Base-by-base conservation (phyloP, 2,329 filamentous ascomycete species). In the Graphiopsis chlorocephala region DNA sequence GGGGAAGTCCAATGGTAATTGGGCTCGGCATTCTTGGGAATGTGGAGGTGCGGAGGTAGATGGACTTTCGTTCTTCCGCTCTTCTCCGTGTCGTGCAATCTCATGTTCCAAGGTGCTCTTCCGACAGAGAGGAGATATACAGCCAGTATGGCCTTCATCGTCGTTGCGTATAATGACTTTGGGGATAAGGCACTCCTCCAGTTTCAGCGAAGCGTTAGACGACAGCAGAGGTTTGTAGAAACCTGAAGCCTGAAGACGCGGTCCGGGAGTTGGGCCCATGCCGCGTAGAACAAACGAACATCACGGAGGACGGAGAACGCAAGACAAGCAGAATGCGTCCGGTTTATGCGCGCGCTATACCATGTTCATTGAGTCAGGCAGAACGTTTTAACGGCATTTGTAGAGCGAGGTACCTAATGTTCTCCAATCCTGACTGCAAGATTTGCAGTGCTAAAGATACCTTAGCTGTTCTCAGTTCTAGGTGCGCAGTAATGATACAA, bases 41-140 rank as follows among this genome's bases (percentile, higher is more conserved):
- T 42, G 60, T 55, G 60, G 60, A 62, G 48, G 48, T 31, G 38
- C 45, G 58, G 58, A 52, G 56, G 56, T 23, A 59, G 58, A 31
- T 61, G 60, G 60, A 62, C 60, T 62, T 62, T 62, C 48, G 48
- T 62, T 62, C 60, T 55, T 62, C 60, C 60, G 60, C 60, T 35
- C 48, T 62, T 62, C 60, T 62, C 60, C 60, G 60, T 62, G 47
- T 26, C 2, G 50, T 45, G 38, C 7, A 20, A 10, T 42, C 6
- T 8, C 38, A 42, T 42, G 17, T 20, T 42, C 17, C 38, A 45
- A 45, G n/a, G 8, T 20, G 8, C 38, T 10, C 38, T 20, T 45
- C n/a, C 38, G n/a, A 45, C 47, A 10, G 26, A 25, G 47, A 11
- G 14, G 47, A 50, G 3, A 10, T 28, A 17, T 26, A 50, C 47